Evolutionary conservation across 2,329 filamentous ascomycete genomes (phyloP), one percentile per base, ranked within the genome.

Genomic region (Lecanicillium sp.): DNA sequence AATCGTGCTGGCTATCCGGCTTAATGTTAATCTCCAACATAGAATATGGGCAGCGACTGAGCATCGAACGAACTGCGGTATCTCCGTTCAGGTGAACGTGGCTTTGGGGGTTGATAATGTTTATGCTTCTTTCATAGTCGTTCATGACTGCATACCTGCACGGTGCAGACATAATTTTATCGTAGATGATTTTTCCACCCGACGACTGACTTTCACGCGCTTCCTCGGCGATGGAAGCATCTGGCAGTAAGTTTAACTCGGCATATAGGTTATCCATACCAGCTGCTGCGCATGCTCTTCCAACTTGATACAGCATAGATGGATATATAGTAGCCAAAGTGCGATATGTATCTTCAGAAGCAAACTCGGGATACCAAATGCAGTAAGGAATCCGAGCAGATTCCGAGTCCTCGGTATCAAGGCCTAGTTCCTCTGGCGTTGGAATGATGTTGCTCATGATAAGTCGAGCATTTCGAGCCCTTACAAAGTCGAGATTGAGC

Each of bases 211-310:
- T 59, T 14, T 69, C 64, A 5, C 62, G 56, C 7, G 67, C 67
- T 50, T 71, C 68, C 44, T 70, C 69, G 0, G 67, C 67, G 23
- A 71, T 62, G 27, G 60, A 57, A 5, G 63, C 58, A 26, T 71
- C 67, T 1, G 69, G 67, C 1, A 70, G 55, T 7, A 68, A 47
- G 40, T 65, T 52, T 2, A 70, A 60, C 44, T 69, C 64, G 1
- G 51, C 26, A 47, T 66, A 70, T 2, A 72, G 56, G 7, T 56
- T 51, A 5, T 42, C 47, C 36, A 69, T 69, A 2, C 66, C 65
- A 2, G 61, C 69, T 1, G 61, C 65, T 6, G 68, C 69, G 51
- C 68, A 71, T 0, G 67, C 64, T 3, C 67, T 60, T 5, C 60
- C 67, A 14, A 68, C 61, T 11, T 69, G 60, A 48, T 71, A 71